phyloP scores from a whole-genome alignment of 176 grass and related monocot species.

The Eremochloa ophiuroides region DNA sequence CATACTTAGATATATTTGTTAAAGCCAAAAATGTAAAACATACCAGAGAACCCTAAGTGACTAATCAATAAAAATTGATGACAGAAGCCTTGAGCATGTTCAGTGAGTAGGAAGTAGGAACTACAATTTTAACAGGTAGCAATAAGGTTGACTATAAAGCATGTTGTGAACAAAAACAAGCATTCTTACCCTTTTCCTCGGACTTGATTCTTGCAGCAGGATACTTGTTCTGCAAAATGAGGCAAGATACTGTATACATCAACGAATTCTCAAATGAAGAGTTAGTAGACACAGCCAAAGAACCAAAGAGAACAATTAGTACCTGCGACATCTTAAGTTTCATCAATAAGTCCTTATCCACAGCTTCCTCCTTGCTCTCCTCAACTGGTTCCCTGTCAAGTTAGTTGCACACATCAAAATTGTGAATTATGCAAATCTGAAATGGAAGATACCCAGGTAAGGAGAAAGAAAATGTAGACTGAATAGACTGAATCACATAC shows the following conservation, averaged over 20 bases:
- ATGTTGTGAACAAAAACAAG: neutral
- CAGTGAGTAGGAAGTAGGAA: neutral
- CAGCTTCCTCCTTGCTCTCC: conserved; percentile 46
- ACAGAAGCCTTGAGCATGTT: neutral
- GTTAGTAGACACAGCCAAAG: neutral
- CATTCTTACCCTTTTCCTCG: conserved; percentile 48
- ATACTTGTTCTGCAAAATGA: conserved; percentile 35
- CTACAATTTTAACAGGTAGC: neutral
- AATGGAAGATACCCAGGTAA: neutral
- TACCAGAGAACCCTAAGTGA: neutral
- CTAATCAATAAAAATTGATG: neutral
- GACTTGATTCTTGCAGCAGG: conserved; percentile 29
- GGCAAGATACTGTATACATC: neutral
- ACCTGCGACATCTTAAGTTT: conserved; percentile 51
- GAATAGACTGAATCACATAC: conserved; percentile 18
- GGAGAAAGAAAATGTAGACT: neutral
- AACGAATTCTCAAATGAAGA: conserved; percentile 19
- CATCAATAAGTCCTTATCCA: conserved; percentile 43
- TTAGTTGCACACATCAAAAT: neutral
- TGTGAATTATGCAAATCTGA: neutral
- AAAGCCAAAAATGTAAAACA: neutral
- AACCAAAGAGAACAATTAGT: neutral
- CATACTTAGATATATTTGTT: neutral
- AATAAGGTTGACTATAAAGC: neutral
- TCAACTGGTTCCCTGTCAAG: conserved; percentile 41